Evolutionary conservation across 179 eudicot genomes (phyloP), one percentile per base, ranked within the genome.

Genomic region (Camellia oleifera): DNA sequence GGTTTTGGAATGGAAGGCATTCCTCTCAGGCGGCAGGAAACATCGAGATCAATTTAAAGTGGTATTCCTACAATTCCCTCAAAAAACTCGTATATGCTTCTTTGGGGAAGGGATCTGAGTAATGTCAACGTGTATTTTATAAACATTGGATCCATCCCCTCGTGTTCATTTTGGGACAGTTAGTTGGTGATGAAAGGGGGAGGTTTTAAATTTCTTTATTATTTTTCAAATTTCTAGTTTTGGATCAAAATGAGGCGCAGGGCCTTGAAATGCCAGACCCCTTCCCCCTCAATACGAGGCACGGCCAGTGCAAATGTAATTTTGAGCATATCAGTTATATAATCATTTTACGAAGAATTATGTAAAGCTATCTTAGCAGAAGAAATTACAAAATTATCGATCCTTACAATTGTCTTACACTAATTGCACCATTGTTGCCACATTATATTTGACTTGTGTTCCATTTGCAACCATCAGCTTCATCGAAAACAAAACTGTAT

Each of bases 1-100:
- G 90, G 89, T 62, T 89, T 84, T 80, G 93, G 82, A 67, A 44
- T 26, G 58, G 97, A 92, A 87, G 89, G 93, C 65, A 84, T 92
- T 81, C 97, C 97, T 70, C 88, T 92, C 15, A 90, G 90, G 82
- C 88, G 92, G 77, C 92, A 89, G 78, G 93, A 93, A 53, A 60
- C 92, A 23, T 18, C 73, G 81, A 88, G 92, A 83, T 82, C 88
- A 23, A 32, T 32, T 32, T 32, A 32, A 32, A 32, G 40, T 32
- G 40, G 40, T 32, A 32, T 32, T 32, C 86, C 60, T 8, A n/a
- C 74, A 54, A 45, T n/a, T 65, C 77, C 80, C 65, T 65, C 75
- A 76, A 64, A 77, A 76, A 57, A 77, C 64, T 77, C 40, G 40
- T 32, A 58, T 75, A 12, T 79, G 77, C 77, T 66, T 23, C 26